phyloP scores from a whole-genome alignment of 1,284 basidiomycete genomes.

The Leccinum pachyderme region DNA sequence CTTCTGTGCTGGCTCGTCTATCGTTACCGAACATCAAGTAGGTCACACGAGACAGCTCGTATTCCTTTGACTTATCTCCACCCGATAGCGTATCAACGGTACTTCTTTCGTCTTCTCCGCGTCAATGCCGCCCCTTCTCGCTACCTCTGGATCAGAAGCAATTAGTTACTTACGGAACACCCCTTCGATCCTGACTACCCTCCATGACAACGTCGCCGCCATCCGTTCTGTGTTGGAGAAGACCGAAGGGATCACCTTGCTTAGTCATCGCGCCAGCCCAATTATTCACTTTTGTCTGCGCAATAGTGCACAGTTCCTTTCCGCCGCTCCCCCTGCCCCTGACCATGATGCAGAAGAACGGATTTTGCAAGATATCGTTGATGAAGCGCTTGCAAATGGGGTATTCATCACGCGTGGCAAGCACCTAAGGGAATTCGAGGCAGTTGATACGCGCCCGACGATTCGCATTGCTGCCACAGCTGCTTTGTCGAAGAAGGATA shows the following conservation, averaged over 20 bases:
- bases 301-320: slow-evolving; percentile 35
- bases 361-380: slow-evolving; percentile 84
- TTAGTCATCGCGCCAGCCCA: slow-evolving; percentile 83
- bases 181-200: slow-evolving; percentile 69
- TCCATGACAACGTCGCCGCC: slow-evolving; percentile 80
- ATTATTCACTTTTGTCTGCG: slow-evolving; percentile 84
- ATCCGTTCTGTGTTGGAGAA: slow-evolving; percentile 79
- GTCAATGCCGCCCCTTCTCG: slow-evolving; percentile 87
- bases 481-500: slow-evolving; percentile 84
- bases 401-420: slow-evolving; percentile 83
- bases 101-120: slow-evolving; percentile 97
- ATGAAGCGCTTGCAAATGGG: slow-evolving; percentile 75
- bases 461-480: slow-evolving; percentile 81
- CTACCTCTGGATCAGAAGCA: slow-evolving; percentile 83
- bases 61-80: neutral
- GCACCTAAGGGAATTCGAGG: slow-evolving; percentile 79
- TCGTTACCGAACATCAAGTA: slow-evolving; percentile 88
- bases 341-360: slow-evolving; percentile 74
- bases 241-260: slow-evolving; percentile 78
- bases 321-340: slow-evolving; percentile 33
- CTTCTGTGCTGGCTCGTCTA: slow-evolving; percentile 89
- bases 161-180: slow-evolving; percentile 75
- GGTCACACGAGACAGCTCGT: slow-evolving; percentile 1
- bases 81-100: slow-evolving; percentile 87
- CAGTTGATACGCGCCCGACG: slow-evolving; percentile 80